Base-by-base conservation (phyloP, 805 yeast genomes). In the Saturnispora halmiae region DNA sequence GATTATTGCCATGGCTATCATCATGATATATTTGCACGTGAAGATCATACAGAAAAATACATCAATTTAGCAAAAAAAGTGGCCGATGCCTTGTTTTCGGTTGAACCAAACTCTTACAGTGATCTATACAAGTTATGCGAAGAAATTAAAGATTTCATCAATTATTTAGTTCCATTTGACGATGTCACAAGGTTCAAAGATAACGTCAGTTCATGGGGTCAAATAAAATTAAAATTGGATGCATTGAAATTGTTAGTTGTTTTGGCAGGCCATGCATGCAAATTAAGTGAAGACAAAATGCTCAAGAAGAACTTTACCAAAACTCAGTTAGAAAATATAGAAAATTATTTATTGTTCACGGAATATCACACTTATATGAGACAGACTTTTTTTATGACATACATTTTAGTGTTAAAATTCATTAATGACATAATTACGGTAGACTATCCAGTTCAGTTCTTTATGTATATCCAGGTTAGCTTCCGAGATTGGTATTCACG, bases 1-100 rank as follows among this genome's bases (percentile, higher is more conserved):
- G 40, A 44, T 5, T 49, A 19, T 28, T 44, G 46, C 20, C 42
- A 41, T 34, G 46, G 39, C 6, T 36, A 30, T 22, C 45, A 46
- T 36, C 14, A 8, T 20, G 27, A 36, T 11, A 9, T 16, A 2
- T 28, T 31, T 24, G 32, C n/a, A 4, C 13, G 14, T 25, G 30
- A n/a, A 18, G 14, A 18, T 15, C 9, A 19, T 11, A 16, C 13
- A 6, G 42, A 42, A 19, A 22, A 22, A 6, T 36, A 33, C 11
- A 21, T 39, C 6, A 20, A 15, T 2, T 4, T 37, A 1, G 21
- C 32, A 4, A 37, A 34, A 4, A 34, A 31, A 21, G 18, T 35
- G 13, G 22, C 41, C 14, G 38, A 44, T 6, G 6, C 26, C 10
- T 29, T 30, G 15, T 14, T 36, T 11, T 21, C 40, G 2, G 9